Evolutionary conservation across 108 stramenopile species (phyloP).

Genomic region (Pseudonitzschia delicatissima): DNA sequence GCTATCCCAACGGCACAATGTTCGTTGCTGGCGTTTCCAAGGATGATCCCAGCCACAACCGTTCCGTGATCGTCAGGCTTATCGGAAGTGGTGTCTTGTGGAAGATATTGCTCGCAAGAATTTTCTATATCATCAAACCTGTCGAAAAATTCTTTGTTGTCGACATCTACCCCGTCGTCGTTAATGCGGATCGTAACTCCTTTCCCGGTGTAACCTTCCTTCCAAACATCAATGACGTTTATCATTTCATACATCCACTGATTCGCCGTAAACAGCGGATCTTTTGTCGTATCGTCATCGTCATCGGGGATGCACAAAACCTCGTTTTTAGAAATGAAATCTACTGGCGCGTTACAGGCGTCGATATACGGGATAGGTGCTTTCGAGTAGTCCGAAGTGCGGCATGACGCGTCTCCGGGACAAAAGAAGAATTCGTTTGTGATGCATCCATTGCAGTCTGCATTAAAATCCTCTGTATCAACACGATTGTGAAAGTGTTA

Average conservation of each 20-base stretch:
- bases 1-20: slow-evolving; percentile 29
- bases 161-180: slow-evolving; percentile 32
- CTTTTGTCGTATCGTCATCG: not conserved
- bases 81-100: slow-evolving; percentile 6
- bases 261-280: slow-evolving; percentile 22
- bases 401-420: slow-evolving; percentile 24
- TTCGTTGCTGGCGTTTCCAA: slow-evolving; percentile 14
- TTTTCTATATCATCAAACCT: slow-evolving; percentile 27
- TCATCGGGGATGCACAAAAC: not conserved
- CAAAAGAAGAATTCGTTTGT: slow-evolving; percentile 19
- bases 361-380: not conserved
- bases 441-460: slow-evolving; percentile 15
- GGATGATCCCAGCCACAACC: slow-evolving; percentile 15
- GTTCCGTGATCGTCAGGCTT: slow-evolving; percentile 20
- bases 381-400: not conserved
- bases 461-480: not conserved
- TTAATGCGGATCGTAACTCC: slow-evolving; percentile 36
- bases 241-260: slow-evolving; percentile 40
- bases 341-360: not conserved
- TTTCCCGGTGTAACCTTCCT: slow-evolving; percentile 13
- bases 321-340: not conserved
- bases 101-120: slow-evolving; percentile 16
- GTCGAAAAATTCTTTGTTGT: slow-evolving; percentile 18
- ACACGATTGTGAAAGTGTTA: not conserved
- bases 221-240: slow-evolving; percentile 27